Evolutionary conservation across 352 stramenopile species (phyloP).

Genomic region (Phytophthora colocasiae): DNA sequence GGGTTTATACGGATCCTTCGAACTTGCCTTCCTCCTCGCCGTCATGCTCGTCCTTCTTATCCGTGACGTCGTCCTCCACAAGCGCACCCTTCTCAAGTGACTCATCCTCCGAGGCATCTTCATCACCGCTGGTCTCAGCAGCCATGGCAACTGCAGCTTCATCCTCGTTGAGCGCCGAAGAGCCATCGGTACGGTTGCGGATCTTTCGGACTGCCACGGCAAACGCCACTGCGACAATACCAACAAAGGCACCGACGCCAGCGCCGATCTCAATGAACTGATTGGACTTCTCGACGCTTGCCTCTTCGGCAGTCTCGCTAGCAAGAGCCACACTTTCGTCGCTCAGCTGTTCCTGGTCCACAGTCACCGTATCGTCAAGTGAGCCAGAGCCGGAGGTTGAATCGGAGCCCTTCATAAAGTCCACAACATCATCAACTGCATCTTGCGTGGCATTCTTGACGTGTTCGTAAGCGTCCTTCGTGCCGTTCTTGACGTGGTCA

Average conservation of each 20-base stretch:
- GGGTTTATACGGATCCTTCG: slow-evolving; percentile 54
- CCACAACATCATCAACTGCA: slow-evolving; percentile 26
- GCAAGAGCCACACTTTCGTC: slow-evolving; percentile 38
- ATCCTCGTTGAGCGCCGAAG: slow-evolving; percentile 44
- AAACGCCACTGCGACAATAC: slow-evolving; percentile 37
- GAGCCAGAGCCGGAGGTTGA: slow-evolving; percentile 33
- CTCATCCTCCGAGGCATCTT: slow-evolving; percentile 46
- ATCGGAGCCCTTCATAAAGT: slow-evolving; percentile 34
- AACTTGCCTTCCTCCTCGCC: slow-evolving; percentile 60
- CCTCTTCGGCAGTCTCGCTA: slow-evolving; percentile 24
- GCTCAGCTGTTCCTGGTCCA: slow-evolving; percentile 35
- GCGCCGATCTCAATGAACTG: slow-evolving; percentile 35
- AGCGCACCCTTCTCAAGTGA: slow-evolving; percentile 38
- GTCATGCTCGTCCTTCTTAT: slow-evolving; percentile 31
- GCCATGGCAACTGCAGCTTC: slow-evolving; percentile 48
- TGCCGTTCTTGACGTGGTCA: slow-evolving; percentile 41
- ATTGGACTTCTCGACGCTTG: slow-evolving; percentile 22
- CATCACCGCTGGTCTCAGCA: slow-evolving; percentile 37
- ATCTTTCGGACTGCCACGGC: slow-evolving; percentile 36
- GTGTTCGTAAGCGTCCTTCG: slow-evolving; percentile 24
- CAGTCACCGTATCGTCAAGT: slow-evolving; percentile 23
- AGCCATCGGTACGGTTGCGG: slow-evolving; percentile 20
- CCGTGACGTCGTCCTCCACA: slow-evolving; percentile 30
- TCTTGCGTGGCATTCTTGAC: slow-evolving; percentile 29
- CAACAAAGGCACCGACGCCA: slow-evolving; percentile 36